Evolutionary conservation across 2,329 filamentous ascomycete genomes (phyloP), one percentile per base, ranked within the genome.

Genomic region (Trichophyton benhamiae): DNA sequence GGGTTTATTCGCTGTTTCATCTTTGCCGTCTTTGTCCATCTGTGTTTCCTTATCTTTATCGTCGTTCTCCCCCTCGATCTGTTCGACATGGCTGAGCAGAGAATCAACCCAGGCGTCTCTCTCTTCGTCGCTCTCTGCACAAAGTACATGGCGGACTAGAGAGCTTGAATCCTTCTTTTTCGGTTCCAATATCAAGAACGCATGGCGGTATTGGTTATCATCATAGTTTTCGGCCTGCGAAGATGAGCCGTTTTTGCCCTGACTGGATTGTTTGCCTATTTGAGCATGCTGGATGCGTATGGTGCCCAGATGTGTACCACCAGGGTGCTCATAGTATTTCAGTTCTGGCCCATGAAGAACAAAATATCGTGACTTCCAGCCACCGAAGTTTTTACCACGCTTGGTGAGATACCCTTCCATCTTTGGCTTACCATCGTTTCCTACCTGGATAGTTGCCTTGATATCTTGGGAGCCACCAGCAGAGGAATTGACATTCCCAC

Each of bases 361-460:
- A 68, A 88, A 88, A 68, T 84, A 88, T 62, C 86, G 78, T 9
- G 91, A 91, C 75, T 99, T 99, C 94, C 94, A 99, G 57, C 94
- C 94, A 59, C 94, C 94, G 76, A 99, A 99, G 70, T 97, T 97
- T 79, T 99, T 99, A 57, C 94, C 94, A 67, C 89, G 84, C 77
- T 99, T 99, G 1, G 94, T 97, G 58, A 99, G 78, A 73, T 97
- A 99, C 7, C 94, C 94, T 70, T 86, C 91, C 70, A 89, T 90
- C 63, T 86, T 80, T 7, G 87, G 84, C 57, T 85, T 83, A 2
- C 85, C 84, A 67, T 86, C 83, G 4, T 83, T 79, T 0, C 84
- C 83, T 2, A 78, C 73, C 61, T 68, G 66, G 42, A 73, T 67
- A 22, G 72, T 70, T 17, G 67, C 65, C 62, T 73, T 71, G 5